Evolutionary conservation across 768 basidiomycete genomes (phyloP), one percentile per base, ranked within the genome.

Genomic region (Boletus speciosus): DNA sequence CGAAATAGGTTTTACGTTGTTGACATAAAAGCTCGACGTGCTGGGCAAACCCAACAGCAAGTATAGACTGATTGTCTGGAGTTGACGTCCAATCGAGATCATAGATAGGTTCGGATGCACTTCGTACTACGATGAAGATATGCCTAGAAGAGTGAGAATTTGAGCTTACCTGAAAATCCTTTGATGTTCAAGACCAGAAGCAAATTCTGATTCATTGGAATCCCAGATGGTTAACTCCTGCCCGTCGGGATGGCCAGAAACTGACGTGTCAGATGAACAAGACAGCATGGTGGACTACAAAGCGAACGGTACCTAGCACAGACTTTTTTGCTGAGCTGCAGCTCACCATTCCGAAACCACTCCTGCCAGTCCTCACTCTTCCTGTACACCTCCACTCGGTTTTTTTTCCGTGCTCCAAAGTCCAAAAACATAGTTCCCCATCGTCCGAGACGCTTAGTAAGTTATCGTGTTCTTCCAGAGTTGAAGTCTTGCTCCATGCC

Each of bases 71-170:
- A 58, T 82, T 81, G 66, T 93, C 90, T 0, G 89, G 88, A 3
- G 93, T 95, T 16, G 93, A 88, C 32, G 88, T 90, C 94, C 94
- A 97, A 67, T 96, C 93, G 23, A 97, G 78, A 63, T 95, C 93
- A 54, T 84, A 79, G 40, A 97, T 82, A 16, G 74, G 74, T 62
- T 90, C 86, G 16, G 74, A 69, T 35, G 69, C 61, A 55, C 63
- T 66, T 56, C 35, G 31, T 35, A 38, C 27, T 14, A 27, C 35
- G 23, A 50, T 60, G 16, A 53, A 49, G 15, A 23, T 39, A 14
- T 44, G 9, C n/a, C 16, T n/a, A 25, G 9, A 41, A 40, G 14
- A 38, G 16, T 16, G 19, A 42, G 21, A 40, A 32, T 15, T 32
- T 6, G 32, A 38, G 59, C 76, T 59, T 63, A 91, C 90, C 74